Conservation (phyloP, 2,329 filamentous ascomycete species). For the Emergomyces orientalis region DNA sequence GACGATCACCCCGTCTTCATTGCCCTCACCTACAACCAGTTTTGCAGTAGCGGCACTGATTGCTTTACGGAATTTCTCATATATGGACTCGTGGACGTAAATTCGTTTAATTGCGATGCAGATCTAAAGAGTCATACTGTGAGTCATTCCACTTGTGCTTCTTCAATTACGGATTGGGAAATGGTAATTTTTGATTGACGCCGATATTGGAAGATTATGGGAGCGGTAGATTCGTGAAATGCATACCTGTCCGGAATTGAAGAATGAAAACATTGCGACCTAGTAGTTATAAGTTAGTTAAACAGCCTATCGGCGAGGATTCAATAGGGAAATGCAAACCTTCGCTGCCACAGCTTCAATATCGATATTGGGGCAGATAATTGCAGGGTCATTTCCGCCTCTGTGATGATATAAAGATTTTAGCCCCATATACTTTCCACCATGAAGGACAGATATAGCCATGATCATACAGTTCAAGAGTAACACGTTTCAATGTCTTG, state of each 20-base stretch:
- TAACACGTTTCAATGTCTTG: conserved; percentile 46
- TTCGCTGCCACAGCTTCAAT: conserved; percentile 37
- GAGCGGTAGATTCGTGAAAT: neutral
- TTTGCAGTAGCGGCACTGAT: conserved; percentile 39
- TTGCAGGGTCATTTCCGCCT: conserved; percentile 49
- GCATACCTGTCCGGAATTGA: conserved; percentile 40
- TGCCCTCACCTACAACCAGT: conserved; percentile 32
- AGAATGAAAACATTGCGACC: conserved; percentile 42
- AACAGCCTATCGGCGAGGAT: neutral
- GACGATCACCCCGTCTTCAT: conserved; percentile 40
- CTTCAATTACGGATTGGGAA: neutral
- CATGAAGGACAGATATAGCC: neutral
- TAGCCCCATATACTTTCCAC: neutral
- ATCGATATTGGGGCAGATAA: conserved; percentile 47
- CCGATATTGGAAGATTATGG: neutral
- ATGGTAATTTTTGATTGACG: neutral
- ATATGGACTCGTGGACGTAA: conserved; percentile 53
- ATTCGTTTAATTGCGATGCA: conserved; percentile 51
- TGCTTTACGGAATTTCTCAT: conserved; percentile 45
- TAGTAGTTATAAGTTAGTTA: conserved; percentile 12
- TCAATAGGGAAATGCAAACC: conserved; percentile 13
- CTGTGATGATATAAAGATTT: conserved; percentile 6
- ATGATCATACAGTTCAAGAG: conserved; percentile 35
- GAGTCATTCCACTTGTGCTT: neutral
- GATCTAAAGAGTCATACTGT: conserved; percentile 28